Evolutionary conservation across 1,139 yeast species (phyloP).

Genomic region (Suhomyces anneliseae): DNA sequence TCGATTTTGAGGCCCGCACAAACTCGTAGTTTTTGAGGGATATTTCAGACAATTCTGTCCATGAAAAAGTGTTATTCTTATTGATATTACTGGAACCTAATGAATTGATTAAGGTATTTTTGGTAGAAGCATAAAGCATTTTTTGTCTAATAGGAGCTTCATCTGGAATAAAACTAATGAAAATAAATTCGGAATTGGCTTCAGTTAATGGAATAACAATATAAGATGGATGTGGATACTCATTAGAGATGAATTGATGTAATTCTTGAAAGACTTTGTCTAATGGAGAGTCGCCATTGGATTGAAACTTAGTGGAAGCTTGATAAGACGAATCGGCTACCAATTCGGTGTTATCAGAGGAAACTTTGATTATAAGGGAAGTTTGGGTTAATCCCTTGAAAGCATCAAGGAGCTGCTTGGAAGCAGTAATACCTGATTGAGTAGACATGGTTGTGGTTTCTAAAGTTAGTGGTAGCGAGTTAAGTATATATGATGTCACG

Average conservation of each 20-base stretch:
- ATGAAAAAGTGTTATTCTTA: conserved; percentile 50
- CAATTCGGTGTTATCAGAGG: conserved; percentile 48
- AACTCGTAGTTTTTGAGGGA: conserved; percentile 46
- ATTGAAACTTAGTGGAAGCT: not conserved
- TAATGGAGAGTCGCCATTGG: conserved; percentile 23
- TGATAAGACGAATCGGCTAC: conserved; percentile 28
- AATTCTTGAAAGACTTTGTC: conserved; percentile 38
- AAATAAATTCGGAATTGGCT: conserved; percentile 40
- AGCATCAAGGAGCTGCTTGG: conserved; percentile 39
- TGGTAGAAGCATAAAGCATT: conserved; percentile 93
- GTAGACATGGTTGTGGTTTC: conserved; percentile 51
- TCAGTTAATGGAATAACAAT: conserved; percentile 48
- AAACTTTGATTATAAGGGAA: conserved; percentile 41
- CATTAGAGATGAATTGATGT: conserved; percentile 27
- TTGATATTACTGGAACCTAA: conserved; percentile 67
- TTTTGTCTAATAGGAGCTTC: conserved; percentile 76
- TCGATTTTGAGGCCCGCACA: conserved; percentile 27
- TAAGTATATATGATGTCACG: no score
- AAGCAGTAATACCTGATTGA: conserved; percentile 67
- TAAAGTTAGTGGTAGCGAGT: not conserved
- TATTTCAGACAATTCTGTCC: conserved; percentile 64
- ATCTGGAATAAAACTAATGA: conserved; percentile 87
- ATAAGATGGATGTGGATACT: conserved; percentile 59
- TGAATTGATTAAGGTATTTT: conserved; percentile 69
- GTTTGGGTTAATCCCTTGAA: conserved; percentile 25